Evolutionary conservation across 139 green algal genomes (phyloP), one percentile per base, ranked within the genome.

Genomic region (Gonium pectorale): DNA sequence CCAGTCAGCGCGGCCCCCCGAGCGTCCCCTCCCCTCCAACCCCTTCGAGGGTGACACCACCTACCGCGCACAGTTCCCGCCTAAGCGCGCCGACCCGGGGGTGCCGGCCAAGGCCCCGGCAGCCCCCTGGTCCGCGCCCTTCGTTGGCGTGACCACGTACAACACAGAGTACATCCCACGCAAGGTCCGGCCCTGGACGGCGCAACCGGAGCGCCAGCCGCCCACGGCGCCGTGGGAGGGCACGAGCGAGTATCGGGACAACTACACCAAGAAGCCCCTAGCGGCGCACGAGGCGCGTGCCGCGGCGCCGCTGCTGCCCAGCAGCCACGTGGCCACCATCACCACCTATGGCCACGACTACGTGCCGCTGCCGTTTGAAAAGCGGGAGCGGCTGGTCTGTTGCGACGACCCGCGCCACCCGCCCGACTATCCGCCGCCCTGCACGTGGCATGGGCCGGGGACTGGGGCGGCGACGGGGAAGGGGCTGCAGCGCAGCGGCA

Each of bases 281-380:
- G 26, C 40, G 64, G 2, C 46, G 21, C 44, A 0, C 0, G 24
- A 26, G 2, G 33, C 35, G 79, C 79, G 33, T 26, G 27, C 49
- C 2, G 11, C 46, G 31, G 33, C 56, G 43, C 64, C 60, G 49
- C 64, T 85, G 27, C 46, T 85, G 64, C 79, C 79, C 2, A 56
- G n/a, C 60, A 75, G 59, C 27, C 79, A 85, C 64, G 64, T 77
- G 46, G n/a, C 46, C 64, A 85, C 63, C 44, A 78, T 78, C 51
- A 85, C 79, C 29, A 85, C 79, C 24, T 85, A 85, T 26, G 79
- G 64, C 7, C 38, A 43, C 17, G 79, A 85, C 44, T 85, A 85
- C 49, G 64, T 67, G 46, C 79, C 79, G 0, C 67, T 69, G 79
- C 46, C 43, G 1, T 85, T 85, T 33, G 64, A 85, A 9, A 3